Evolutionary conservation across 129 eudicot species (phyloP).

Genomic region (Mikania micrantha): DNA sequence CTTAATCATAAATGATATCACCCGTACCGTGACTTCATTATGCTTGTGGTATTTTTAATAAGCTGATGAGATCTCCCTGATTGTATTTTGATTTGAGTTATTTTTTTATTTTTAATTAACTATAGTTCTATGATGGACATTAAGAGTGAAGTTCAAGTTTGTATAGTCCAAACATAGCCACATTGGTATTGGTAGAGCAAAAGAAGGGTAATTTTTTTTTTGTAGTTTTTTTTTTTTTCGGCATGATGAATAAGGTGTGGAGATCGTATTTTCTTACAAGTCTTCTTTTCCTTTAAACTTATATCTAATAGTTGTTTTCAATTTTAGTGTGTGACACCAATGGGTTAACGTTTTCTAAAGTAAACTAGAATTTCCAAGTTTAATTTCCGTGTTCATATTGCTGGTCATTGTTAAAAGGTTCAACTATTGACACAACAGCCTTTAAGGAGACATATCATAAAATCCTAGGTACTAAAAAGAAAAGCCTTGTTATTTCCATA

Average conservation of each 20-base stretch:
- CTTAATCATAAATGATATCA: too few species aligned
- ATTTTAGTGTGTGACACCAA: too few species aligned
- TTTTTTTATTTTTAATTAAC: constrained; percentile 33
- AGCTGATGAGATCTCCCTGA: too few species aligned
- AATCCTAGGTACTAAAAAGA: constrained; percentile 48
- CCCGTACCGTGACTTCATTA: too few species aligned
- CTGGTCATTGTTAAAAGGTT: constrained; percentile 53
- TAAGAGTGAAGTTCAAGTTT: constrained; percentile 96
- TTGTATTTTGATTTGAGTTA: too few species aligned
- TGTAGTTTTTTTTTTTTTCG: constrained; percentile 94
- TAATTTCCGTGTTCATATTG: neutral
- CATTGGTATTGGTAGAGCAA: constrained; percentile 94
- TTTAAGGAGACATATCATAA: constrained; percentile 88
- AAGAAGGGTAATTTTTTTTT: constrained; percentile 62
- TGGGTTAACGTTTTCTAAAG: too few species aligned
- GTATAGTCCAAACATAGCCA: constrained; percentile 94
- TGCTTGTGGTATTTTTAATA: too few species aligned
- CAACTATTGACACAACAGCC: constrained; percentile 55
- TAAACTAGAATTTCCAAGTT: constrained; percentile 20
- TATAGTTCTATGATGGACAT: constrained; percentile 91
- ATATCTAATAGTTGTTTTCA: constrained; percentile 6
- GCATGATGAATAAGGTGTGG: constrained; percentile 95
- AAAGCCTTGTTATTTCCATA: too few species aligned
- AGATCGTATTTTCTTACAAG: constrained; percentile 2
- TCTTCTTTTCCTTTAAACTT: constrained; percentile 8